These are phyloP conservation scores for Carex arenaria DNA, from an alignment of 202 grass and related monocot genomes.

Conservation along the genomic window DNA sequence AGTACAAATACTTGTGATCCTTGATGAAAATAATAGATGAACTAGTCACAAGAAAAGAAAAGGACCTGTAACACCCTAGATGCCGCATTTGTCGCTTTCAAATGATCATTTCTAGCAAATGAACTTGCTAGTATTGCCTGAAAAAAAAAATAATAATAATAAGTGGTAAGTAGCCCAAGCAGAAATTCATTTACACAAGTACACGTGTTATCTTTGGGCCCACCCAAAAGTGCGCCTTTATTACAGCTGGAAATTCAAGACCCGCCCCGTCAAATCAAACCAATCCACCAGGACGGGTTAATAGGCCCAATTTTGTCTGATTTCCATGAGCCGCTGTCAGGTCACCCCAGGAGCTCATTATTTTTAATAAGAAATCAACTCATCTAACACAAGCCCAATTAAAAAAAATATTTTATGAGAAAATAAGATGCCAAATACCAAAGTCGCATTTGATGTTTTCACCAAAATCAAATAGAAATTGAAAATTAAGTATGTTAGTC, in stretches of 20 bases:
- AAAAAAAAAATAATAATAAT: not conserved
- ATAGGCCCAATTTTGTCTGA: not conserved
- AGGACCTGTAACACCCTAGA: slow-evolving; percentile 77
- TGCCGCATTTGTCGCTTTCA: slow-evolving; percentile 46
- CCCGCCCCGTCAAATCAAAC: not conserved
- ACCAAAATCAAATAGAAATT: not conserved
- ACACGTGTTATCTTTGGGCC: not conserved
- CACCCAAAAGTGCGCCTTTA: not conserved
- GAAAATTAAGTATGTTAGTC: not conserved
- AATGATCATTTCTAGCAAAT: slow-evolving; percentile 69
- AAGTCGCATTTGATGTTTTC: not conserved
- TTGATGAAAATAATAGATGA: not conserved
- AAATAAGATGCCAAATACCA: not conserved
- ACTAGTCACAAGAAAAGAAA: not conserved
- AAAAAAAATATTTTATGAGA: not conserved
- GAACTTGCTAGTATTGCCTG: slow-evolving; percentile 94
- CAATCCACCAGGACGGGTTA: not conserved
- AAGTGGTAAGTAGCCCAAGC: not conserved
- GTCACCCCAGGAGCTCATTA: not conserved
- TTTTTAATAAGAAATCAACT: not conserved
- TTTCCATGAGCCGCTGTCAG: not conserved
- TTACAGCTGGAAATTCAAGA: not conserved
- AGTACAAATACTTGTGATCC: not conserved
- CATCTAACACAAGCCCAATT: not conserved
- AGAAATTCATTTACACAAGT: not conserved